These are phyloP conservation scores for Rhodotorula sp. DNA, from an alignment of 1,284 basidiomycete genomes.

Conservation along the genomic window DNA sequence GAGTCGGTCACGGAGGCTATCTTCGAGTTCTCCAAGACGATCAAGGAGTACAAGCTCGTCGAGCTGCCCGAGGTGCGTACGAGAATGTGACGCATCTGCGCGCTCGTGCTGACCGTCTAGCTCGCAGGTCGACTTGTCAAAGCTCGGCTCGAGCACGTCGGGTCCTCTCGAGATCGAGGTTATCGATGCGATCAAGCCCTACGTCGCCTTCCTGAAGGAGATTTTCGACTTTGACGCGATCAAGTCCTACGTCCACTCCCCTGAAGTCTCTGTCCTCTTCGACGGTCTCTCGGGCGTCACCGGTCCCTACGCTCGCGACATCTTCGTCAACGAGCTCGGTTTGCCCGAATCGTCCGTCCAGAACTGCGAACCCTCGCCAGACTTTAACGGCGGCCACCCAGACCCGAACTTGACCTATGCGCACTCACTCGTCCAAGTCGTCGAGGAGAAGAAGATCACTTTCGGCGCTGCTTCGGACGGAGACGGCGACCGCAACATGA, in stretches of 20 bases:
- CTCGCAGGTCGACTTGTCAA: conserved; percentile 75
- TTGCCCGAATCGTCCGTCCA: conserved; percentile 74
- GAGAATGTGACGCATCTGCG: too few relatives aligned
- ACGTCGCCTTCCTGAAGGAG: conserved; percentile 73
- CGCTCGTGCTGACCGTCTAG: conserved; percentile 7
- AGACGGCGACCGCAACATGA: conserved; percentile 99
- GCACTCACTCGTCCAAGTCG: conserved; percentile 85
- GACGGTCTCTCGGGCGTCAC: conserved; percentile 97
- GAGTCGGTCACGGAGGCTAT: conserved; percentile 93
- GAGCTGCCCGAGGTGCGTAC: conserved; percentile 67
- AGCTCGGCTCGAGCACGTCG: conserved; percentile 73
- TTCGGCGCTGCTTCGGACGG: conserved; percentile 98
- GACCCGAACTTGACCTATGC: conserved; percentile 99
- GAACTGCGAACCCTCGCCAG: conserved; percentile 85
- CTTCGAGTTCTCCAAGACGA: conserved; percentile 83
- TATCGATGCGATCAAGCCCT: conserved; percentile 92
- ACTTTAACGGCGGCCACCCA: conserved; percentile 96
- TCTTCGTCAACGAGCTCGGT: conserved; percentile 81
- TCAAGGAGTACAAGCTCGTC: conserved; percentile 80
- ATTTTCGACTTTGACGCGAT: conserved; percentile 96
- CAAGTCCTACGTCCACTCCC: conserved; percentile 76
- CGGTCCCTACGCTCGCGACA: conserved; percentile 88
- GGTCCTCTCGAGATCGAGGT: conserved; percentile 83
- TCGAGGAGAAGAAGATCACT: conserved; percentile 79
- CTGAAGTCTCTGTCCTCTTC: conserved; percentile 79